phyloP scores from a whole-genome alignment of 179 eudicot species.

The Monotropa hypopitys region DNA sequence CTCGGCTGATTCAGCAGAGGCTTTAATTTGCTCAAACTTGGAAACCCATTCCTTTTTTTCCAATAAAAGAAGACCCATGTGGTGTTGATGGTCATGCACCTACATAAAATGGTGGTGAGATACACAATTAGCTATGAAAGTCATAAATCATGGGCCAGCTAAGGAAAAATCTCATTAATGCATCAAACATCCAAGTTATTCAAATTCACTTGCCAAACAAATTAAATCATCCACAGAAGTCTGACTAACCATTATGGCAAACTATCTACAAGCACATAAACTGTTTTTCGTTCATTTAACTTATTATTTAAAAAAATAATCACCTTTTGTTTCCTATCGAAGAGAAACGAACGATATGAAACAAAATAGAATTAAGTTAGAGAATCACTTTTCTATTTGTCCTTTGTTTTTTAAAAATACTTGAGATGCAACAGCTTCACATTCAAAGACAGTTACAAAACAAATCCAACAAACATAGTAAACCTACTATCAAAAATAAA shows the following conservation, averaged over 20 bases:
- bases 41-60: constrained; percentile 74
- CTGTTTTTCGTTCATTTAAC: neutral
- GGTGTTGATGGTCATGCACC: constrained; percentile 71
- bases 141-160: neutral
- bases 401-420: neutral
- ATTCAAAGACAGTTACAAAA: neutral
- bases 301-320: neutral
- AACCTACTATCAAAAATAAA: neutral
- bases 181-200: neutral
- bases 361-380: neutral
- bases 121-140: neutral
- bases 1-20: constrained; percentile 48
- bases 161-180: neutral
- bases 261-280: neutral
- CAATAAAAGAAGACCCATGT: constrained; percentile 77
- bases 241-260: neutral
- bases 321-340: neutral
- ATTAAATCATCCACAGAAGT: neutral
- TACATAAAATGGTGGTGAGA: constrained; percentile 19
- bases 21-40: constrained; percentile 54
- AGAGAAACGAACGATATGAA: neutral
- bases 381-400: neutral
- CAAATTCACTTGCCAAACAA: neutral
- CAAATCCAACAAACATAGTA: neutral
- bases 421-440: neutral